phyloP scores from a whole-genome alignment of 768 basidiomycete genomes.

The Boletus eberwhitei region DNA sequence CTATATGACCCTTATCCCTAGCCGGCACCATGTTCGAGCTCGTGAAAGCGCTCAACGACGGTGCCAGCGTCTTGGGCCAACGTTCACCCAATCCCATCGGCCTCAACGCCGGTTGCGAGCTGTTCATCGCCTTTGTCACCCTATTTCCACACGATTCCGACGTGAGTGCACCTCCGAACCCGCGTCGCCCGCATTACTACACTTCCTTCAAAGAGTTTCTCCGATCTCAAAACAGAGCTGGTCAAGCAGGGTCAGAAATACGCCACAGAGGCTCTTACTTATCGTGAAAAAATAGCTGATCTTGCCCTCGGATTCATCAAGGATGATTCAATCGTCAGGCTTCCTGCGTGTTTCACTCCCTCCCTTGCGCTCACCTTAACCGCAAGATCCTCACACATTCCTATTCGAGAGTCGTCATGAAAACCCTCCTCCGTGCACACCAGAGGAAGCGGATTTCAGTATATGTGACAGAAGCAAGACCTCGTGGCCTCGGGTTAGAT shows the following conservation, averaged over 20 bases:
- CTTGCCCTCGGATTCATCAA: conserved; percentile 90
- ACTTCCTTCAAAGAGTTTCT: conserved; percentile 59
- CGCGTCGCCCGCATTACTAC: conserved; percentile 3
- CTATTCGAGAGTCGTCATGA: conserved; percentile 93
- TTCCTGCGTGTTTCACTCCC: conserved; percentile 18
- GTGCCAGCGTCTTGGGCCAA: conserved; percentile 58
- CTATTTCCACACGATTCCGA: conserved; percentile 77
- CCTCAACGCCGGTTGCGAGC: conserved; percentile 83
- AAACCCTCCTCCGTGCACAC: conserved; percentile 87
- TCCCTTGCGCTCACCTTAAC: conserved; percentile 11
- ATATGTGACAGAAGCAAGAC: conserved; percentile 95
- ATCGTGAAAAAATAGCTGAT: conserved; percentile 85
- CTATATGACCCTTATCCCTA: conserved; percentile 28
- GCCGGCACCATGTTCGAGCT: conserved; percentile 95
- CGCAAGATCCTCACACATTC: conserved; percentile 92
- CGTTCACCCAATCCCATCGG: conserved; percentile 77
- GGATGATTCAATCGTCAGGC: conserved; percentile 82
- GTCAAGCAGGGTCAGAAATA: conserved; percentile 79
- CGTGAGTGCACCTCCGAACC: conserved; percentile 43
- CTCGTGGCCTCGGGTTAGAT: conserved; percentile 80
- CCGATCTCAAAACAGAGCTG: conserved; percentile 78
- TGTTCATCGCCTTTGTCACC: conserved; percentile 89
- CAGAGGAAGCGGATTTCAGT: conserved; percentile 92
- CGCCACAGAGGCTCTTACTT: conserved; percentile 74
- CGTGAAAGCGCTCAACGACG: conserved; percentile 76